Evolutionary conservation across 106 monocot species (phyloP).

Genomic region (Phalaenopsis equestris): DNA sequence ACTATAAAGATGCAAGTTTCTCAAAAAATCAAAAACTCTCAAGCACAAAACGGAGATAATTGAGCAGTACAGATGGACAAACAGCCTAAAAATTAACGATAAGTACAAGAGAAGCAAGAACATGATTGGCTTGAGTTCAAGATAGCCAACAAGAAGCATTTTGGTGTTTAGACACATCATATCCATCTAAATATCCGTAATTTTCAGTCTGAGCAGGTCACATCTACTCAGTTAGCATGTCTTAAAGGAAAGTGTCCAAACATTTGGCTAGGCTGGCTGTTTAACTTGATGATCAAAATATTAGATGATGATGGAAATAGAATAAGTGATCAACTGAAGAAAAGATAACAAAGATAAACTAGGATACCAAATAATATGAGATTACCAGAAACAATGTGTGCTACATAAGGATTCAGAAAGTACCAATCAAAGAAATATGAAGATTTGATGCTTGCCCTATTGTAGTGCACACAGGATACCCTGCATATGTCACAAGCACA

Average conservation of each 20-base stretch:
- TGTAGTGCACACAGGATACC: constrained; percentile 71
- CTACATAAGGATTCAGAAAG: not conserved
- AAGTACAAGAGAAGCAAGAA: not conserved
- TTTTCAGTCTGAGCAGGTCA: no score
- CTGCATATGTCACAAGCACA: constrained; percentile 29
- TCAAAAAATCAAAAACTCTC: not conserved
- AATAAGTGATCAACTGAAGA: not conserved
- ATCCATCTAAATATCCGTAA: no score
- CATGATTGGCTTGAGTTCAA: not conserved
- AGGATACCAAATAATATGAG: not conserved
- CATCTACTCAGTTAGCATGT: no score
- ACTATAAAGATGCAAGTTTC: not conserved
- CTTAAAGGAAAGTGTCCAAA: no score
- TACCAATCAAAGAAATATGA: constrained; percentile 53
- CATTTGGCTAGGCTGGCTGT: not conserved
- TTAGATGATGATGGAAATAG: not conserved
- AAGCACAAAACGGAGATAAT: not conserved
- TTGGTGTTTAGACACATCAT: no score
- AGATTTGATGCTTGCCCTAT: constrained; percentile 46
- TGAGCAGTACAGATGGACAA: not conserved
- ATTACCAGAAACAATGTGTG: not conserved
- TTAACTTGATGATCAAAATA: not conserved
- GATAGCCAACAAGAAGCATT: not conserved
- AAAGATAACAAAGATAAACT: not conserved
- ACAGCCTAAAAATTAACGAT: not conserved